Base-by-base conservation (phyloP, 2,329 filamentous ascomycete species). In the Aspergillus texensis region DNA sequence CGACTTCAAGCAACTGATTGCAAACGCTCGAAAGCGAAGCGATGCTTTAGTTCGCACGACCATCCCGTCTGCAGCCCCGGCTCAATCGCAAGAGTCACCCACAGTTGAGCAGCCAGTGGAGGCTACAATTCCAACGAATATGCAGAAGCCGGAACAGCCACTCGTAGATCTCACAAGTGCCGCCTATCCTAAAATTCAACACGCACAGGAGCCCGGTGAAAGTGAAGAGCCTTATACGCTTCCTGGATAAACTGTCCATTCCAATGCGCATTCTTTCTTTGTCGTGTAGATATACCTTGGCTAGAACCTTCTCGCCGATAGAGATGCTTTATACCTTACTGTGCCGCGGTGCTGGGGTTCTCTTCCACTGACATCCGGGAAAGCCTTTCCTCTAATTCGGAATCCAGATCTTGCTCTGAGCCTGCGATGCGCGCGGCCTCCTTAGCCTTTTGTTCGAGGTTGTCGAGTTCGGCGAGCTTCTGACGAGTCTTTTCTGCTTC, bases 1-100 rank as follows among this genome's bases (percentile, higher is more conserved):
- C 21, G 90, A 93, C 1, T 99, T 97, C 75, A 88, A 89, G 65
- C 85, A 90, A 50, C 77, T 99, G 52, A 94, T 98, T 70, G 89
- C 89, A 3, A 89, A 86, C 69, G 95, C 94, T 19, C 86, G 87
- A 65, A 77, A 87, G 85, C 70, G 85, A 81, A 71, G 68, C 69
- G 54, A 81, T 50, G 70, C 68, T 2, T 62, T 70, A 26, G 63
- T 72, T 32, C 69, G 67, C 57, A 68, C 72, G n/a, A 73, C 69
- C 4, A 72, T 71, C 32, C 68, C 75, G 21, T 57, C 65, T 21
- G 58, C 58, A 21, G 46, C 34, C 26, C 48, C 53, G 8, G 58
- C 62, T 60, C 54, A 39, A 19, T 26, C 65, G 12, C 60, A 65
- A 16, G 53, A 24, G 43, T 39, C 55, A 8, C 52, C 61, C 28